Percentiles rank a stretch among this genome's conserved stretches.
These are phyloP conservation scores for Beauveria scarabaeidicola DNA, from an alignment of 2,329 filamentous ascomycete genomes.

Conservation along the genomic window DNA sequence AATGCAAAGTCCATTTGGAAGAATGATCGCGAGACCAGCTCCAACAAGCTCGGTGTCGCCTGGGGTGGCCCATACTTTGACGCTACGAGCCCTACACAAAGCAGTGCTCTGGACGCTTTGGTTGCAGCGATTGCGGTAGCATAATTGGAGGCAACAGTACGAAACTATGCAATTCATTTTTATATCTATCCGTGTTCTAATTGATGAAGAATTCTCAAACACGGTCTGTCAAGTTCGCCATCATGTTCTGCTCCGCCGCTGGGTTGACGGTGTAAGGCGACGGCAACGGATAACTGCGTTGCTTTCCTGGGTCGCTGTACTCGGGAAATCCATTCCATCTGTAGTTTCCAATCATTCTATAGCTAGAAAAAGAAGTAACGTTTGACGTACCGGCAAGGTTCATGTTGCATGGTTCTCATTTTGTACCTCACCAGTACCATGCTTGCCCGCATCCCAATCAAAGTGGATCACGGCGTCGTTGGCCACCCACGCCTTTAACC, in stretches of 20 bases:
- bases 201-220: too few relatives aligned
- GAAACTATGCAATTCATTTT: neutral
- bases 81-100: conserved; percentile 51
- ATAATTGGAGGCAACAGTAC: conserved; percentile 7
- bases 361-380: neutral
- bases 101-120: conserved; percentile 56
- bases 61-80: conserved; percentile 54
- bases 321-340: too few relatives aligned
- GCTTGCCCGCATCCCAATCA: neutral
- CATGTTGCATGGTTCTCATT: neutral
- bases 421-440: neutral
- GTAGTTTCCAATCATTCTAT: too few relatives aligned
- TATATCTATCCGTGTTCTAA: too few relatives aligned
- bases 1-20: conserved; percentile 61
- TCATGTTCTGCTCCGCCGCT: too few relatives aligned
- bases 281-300: too few relatives aligned
- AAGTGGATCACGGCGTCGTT: conserved; percentile 1
- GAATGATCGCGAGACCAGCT: conserved; percentile 39
- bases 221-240: too few relatives aligned
- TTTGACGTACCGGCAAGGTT: neutral
- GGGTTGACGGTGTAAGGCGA: too few relatives aligned
- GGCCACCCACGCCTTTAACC: neutral
- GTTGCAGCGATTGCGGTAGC: conserved; percentile 48
- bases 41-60: conserved; percentile 48
- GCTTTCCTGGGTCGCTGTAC: too few relatives aligned